Conservation (phyloP, 2,329 filamentous ascomycete species). For the Ophiostoma sp. region DNA sequence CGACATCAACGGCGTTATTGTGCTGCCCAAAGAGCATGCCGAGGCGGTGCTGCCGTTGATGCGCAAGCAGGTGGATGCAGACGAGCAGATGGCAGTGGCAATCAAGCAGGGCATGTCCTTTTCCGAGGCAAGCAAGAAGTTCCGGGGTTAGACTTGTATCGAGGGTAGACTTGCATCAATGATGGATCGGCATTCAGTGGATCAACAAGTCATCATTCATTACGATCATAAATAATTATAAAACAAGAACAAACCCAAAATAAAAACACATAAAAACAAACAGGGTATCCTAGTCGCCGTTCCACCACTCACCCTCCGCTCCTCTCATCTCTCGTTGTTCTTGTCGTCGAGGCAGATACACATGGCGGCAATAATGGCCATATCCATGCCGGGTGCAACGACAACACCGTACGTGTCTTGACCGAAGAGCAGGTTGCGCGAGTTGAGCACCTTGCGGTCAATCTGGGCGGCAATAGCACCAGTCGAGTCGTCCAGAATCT, state of each 20-base stretch:
- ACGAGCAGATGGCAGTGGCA: slow-evolving; percentile 39
- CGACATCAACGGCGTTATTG: slow-evolving; percentile 44
- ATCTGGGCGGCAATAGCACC: slow-evolving; percentile 32
- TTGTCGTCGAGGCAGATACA: slow-evolving; percentile 65
- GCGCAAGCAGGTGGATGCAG: slow-evolving; percentile 40
- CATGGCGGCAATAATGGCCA: slow-evolving; percentile 59
- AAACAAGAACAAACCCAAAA: background rate
- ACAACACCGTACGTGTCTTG: slow-evolving; percentile 62
- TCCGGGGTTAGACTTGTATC: slow-evolving; percentile 26
- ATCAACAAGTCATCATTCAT: background rate
- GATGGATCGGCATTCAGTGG: background rate
- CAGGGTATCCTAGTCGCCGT: background rate
- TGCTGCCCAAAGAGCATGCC: slow-evolving; percentile 38
- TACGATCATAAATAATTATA: background rate
- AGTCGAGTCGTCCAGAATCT: slow-evolving; percentile 50
- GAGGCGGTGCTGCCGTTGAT: slow-evolving; percentile 40
- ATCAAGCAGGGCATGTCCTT: slow-evolving; percentile 42
- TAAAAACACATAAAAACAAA: background rate
- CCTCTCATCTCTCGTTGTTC: slow-evolving; percentile 43
- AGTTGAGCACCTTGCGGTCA: slow-evolving; percentile 51
- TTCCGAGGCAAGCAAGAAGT: slow-evolving; percentile 41
- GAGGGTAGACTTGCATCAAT: background rate
- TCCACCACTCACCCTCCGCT: background rate
- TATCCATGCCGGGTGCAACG: slow-evolving; percentile 60
- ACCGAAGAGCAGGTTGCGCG: slow-evolving; percentile 52